A percentile compares a stretch with the other conserved stretches of the same genome.
Conservation (phyloP, 1,139 yeast species). For the Meyerozyma sp. region DNA sequence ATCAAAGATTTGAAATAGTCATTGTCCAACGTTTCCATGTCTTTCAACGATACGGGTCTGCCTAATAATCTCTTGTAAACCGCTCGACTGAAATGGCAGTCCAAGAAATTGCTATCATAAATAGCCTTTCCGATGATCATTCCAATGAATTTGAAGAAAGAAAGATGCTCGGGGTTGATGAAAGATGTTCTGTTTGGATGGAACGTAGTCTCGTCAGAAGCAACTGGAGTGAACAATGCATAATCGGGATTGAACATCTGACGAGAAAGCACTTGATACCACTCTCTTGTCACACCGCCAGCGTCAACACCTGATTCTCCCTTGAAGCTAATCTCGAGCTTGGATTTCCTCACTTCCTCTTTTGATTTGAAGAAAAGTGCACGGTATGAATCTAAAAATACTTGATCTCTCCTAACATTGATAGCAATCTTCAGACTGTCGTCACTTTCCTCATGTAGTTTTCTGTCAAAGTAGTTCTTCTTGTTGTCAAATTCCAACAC, state of each 20-base stretch:
- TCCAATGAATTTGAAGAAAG: slow-evolving; percentile 93
- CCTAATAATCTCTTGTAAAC: slow-evolving; percentile 87
- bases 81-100: slow-evolving; percentile 93
- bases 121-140: slow-evolving; percentile 93
- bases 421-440: slow-evolving; percentile 52
- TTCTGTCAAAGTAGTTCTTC: slow-evolving; percentile 76
- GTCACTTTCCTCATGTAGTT: slow-evolving; percentile 46
- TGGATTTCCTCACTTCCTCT: slow-evolving; percentile 69
- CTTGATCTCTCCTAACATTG: slow-evolving; percentile 81
- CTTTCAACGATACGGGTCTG: slow-evolving; percentile 77
- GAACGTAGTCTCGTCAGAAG: slow-evolving; percentile 88
- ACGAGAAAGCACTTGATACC: slow-evolving; percentile 92
- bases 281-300: slow-evolving; percentile 96
- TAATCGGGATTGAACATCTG: slow-evolving; percentile 97
- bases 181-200: slow-evolving; percentile 94
- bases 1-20: slow-evolving; percentile 87
- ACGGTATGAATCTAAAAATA: slow-evolving; percentile 86
- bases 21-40: slow-evolving; percentile 90
- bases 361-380: slow-evolving; percentile 75
- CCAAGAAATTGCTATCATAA: slow-evolving; percentile 79
- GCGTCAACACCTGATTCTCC: slow-evolving; percentile 98
- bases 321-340: slow-evolving; percentile 74
- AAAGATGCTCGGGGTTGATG: slow-evolving; percentile 87
- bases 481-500: slow-evolving; percentile 95
- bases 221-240: slow-evolving; percentile 88